phyloP scores from a whole-genome alignment of 2,329 filamentous ascomycete genomes.

The Aspergillus udagawae region DNA sequence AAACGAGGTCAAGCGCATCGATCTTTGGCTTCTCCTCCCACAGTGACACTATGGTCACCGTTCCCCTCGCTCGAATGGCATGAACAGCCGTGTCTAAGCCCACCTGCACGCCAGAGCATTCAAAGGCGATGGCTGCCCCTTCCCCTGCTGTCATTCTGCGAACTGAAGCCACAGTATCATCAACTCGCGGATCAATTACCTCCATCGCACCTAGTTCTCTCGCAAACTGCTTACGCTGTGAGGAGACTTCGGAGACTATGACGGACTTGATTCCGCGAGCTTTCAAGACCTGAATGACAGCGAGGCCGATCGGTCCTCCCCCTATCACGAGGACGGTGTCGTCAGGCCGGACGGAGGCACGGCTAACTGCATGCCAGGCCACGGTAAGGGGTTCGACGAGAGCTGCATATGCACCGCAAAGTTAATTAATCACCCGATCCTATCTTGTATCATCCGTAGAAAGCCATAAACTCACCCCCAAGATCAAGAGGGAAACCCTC shows the following conservation, averaged over 20 bases:
- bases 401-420: constrained; percentile 31
- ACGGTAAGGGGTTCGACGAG: constrained; percentile 61
- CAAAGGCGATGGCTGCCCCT: constrained; percentile 57
- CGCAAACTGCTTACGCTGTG: constrained; percentile 50
- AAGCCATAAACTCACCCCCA: constrained; percentile 14
- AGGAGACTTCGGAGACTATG: constrained; percentile 55
- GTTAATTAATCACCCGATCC: background rate
- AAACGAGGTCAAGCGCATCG: constrained; percentile 51
- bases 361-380: constrained; percentile 59
- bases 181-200: constrained; percentile 48
- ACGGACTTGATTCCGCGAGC: constrained; percentile 52
- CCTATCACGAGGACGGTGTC: constrained; percentile 54
- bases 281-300: constrained; percentile 55
- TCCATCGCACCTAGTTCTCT: constrained; percentile 52
- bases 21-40: constrained; percentile 57
- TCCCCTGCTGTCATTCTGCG: constrained; percentile 44
- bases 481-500: constrained; percentile 18
- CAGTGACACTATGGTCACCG: constrained; percentile 59
- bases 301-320: constrained; percentile 60
- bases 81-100: constrained; percentile 45
- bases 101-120: constrained; percentile 58
- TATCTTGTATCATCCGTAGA: background rate
- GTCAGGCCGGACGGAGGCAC: constrained; percentile 42
- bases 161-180: constrained; percentile 45
- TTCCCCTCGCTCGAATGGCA: constrained; percentile 51